These are phyloP conservation scores for Russula griseocarnosa DNA, from an alignment of 768 basidiomycete species.

Conservation along the genomic window DNA sequence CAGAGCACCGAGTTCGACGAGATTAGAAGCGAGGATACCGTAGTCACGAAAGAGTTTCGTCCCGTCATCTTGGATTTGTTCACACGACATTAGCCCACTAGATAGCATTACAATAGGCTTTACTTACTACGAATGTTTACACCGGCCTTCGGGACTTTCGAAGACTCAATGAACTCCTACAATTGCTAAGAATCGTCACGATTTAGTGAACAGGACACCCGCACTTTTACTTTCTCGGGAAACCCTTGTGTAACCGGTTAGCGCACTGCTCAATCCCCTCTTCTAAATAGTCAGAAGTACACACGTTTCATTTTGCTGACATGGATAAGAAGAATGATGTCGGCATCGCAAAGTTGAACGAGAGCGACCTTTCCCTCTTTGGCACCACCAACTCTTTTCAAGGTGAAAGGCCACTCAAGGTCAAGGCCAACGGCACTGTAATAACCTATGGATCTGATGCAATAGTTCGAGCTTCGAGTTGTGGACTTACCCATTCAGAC, in stretches of 20 bases:
- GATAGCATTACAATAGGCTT: neutral
- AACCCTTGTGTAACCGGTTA: slow-evolving; percentile 36
- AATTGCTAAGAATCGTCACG: neutral
- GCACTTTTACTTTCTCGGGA: slow-evolving; percentile 42
- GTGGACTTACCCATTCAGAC: slow-evolving; percentile 38
- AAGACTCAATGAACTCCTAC: slow-evolving; percentile 46
- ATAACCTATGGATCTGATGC: neutral
- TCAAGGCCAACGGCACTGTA: slow-evolving; percentile 49
- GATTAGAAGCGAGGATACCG: slow-evolving; percentile 40
- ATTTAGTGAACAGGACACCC: slow-evolving; percentile 8
- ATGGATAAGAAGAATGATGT: slow-evolving; percentile 46
- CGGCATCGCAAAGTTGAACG: slow-evolving; percentile 45
- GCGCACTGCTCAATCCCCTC: neutral
- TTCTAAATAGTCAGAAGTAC: slow-evolving; percentile 12
- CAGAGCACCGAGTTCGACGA: slow-evolving; percentile 46
- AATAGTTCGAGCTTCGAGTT: neutral
- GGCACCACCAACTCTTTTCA: slow-evolving; percentile 29
- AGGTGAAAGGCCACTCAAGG: slow-evolving; percentile 46
- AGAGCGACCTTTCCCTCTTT: slow-evolving; percentile 41
- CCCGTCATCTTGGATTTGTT: slow-evolving; percentile 41
- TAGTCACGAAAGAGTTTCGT: slow-evolving; percentile 47
- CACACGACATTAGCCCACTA: neutral
- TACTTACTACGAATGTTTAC: slow-evolving; percentile 48
- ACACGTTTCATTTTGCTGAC: slow-evolving; percentile 47
- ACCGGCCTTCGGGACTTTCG: slow-evolving; percentile 43